Evolutionary conservation across 371 early-diverging fungal species (phyloP), one percentile per base, ranked within the genome.

Genomic region (Aphelidium insulamus): DNA sequence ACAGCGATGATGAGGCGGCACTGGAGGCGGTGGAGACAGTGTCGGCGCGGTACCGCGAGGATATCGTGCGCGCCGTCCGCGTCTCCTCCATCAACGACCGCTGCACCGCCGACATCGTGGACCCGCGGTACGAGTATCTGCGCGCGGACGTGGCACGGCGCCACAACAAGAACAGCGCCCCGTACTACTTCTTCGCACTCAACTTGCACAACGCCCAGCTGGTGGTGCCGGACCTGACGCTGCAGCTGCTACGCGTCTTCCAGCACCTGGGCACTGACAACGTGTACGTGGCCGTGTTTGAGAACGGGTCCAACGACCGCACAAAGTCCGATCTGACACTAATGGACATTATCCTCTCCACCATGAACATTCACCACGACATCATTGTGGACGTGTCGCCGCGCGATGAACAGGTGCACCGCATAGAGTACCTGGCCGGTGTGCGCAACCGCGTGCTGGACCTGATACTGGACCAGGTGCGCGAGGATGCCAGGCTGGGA

Each of bases 341-440:
- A 11, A 22, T 14, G 9, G 30, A 24, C 1, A n/a, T n/a, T n/a
- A n/a, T n/a, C n/a, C n/a, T n/a, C n/a, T n/a, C n/a, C n/a, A n/a
- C n/a, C n/a, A 23, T 51, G 4, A 36, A 37, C 3, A 43, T 61
- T 18, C 30, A 38, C n/a, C 38, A 58, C 34, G 19, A 15, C 1
- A 26, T 55, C 26, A 19, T 33, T 4, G 10, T 39, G 14, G 44
- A 45, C 41, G 6, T 21, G 14, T 17, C 16, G 18, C 33, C 26
- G n/a, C 27, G 39, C 10, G 41, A 43, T 8, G 5, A 25, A 8
- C 11, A 7, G 2, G 17, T 24, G 12, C 55, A 61, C 31, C 49
- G 65, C 8, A 61, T 61, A 25, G 59, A 52, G 20, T 57, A 50
- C 21, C 46, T 65, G 34, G 64, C 62, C 8, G 32, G 43, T 19